Base-by-base conservation (phyloP, 768 basidiomycete species). In the Postia placenta region DNA sequence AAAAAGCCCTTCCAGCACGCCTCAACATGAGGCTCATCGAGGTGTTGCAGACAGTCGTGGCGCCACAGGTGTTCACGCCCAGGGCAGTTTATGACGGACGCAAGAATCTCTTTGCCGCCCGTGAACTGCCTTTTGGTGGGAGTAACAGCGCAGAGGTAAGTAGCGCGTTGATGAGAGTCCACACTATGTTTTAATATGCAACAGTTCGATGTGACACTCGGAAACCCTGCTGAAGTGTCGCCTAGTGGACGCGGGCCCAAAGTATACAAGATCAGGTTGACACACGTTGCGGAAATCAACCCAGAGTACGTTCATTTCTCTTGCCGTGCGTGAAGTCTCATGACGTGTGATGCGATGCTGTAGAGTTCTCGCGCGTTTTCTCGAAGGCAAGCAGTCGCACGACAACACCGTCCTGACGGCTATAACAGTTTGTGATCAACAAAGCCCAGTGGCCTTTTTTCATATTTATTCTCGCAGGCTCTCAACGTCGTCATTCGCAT, bases 201-300 rank as follows among this genome's bases (percentile, higher is more conserved):
- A 9, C 53, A 90, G 82, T 87, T 89, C 52, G 71, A 78, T 37
- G 82, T 89, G 4, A 64, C 70, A 46, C 68, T 85, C 27, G 65
- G 68, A 2, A 72, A 76, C 38, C 64, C 66, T 37, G 64, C 64
- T 33, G 7, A 6, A 12, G 20, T 43, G 15, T 48, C 56, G 12
- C 36, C 23, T n/a, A 38, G 42, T 14, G 54, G 52, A 22, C 56
- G 60, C 4, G 73, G 73, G 2, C 83, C 84, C 6, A 85, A 83
- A 54, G 69, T 79, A 3, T 89, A 81, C 67, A 85, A 81, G 58
- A 74, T 91, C 36, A 73, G 68, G 39, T 56, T 91, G 70, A 66
- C 81, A 69, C 53, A 88, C 62, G 68, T 89, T 75, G 54, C 83
- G 72, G 57, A 95, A 74, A 68, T 97, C 85, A 53, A 97, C 82